A percentile compares a stretch with the other conserved stretches of the same genome.
These are phyloP conservation scores for Leptographium wingfieldii DNA, from an alignment of 2,329 filamentous ascomycete species.

Conservation along the genomic window DNA sequence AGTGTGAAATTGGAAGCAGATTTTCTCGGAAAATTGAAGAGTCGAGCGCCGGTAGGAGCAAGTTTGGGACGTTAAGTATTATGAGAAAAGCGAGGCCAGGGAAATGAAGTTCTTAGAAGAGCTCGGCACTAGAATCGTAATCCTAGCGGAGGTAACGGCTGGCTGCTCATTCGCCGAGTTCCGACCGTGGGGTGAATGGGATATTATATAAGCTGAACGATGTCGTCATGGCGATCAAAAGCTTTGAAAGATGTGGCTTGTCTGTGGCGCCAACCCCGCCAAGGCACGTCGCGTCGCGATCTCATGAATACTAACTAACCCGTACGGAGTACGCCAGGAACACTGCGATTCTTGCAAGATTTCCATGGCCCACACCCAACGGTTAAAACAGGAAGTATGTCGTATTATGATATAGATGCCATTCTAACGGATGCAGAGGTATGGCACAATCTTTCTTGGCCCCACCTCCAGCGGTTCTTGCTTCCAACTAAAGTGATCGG, in stretches of 20 bases:
- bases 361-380: background rate
- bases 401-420: slow-evolving; percentile 75
- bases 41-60: background rate
- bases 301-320: background rate
- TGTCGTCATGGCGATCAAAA: slow-evolving; percentile 1
- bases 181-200: background rate
- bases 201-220: background rate
- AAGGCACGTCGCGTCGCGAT: background rate
- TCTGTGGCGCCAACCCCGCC: background rate
- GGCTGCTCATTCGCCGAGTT: background rate
- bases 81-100: background rate
- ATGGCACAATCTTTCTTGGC: slow-evolving; percentile 9
- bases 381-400: slow-evolving; percentile 32
- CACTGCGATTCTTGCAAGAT: background rate
- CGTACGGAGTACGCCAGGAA: background rate
- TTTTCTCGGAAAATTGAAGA: slow-evolving; percentile 1
- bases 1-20: slow-evolving; percentile 3
- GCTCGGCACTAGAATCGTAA: background rate
- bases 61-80: background rate
- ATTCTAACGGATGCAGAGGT: slow-evolving; percentile 79
- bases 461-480: background rate
- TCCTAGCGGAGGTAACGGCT: slow-evolving; percentile 1
- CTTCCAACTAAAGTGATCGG: background rate
- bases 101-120: background rate
- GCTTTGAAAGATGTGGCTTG: background rate